These are phyloP conservation scores for Globisporangium nagaii DNA, from an alignment of 352 stramenopile genomes.

Conservation along the genomic window DNA sequence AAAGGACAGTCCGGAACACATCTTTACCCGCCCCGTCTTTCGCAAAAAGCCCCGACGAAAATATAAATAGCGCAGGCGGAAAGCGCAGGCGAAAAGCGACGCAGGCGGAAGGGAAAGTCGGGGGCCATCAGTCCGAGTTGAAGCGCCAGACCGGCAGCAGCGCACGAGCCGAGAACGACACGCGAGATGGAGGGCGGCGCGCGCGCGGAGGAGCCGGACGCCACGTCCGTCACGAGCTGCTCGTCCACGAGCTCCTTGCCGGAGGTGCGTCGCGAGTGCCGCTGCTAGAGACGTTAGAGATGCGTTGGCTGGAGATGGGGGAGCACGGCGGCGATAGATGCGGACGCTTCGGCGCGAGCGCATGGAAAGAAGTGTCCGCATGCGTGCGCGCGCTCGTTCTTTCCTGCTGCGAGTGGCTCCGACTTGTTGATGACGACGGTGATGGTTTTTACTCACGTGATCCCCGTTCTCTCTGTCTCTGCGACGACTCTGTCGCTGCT, in stretches of 20 bases:
- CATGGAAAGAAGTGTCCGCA: constrained; percentile 9
- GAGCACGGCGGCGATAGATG: neutral
- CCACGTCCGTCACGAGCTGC: neutral
- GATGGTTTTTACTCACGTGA: constrained; percentile 2
- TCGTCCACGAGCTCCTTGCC: constrained; percentile 10
- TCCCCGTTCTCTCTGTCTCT: neutral
- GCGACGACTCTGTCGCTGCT: neutral
- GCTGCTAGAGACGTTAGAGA: neutral
- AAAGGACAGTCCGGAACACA: constrained; percentile 1
- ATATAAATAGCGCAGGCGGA: constrained; percentile 1
- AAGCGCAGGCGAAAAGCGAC: neutral
- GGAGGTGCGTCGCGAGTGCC: neutral
- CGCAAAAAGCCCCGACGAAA: no score
- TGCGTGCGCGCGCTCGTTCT: neutral
- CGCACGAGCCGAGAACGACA: neutral
- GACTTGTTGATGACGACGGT: neutral
- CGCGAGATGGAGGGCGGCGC: neutral
- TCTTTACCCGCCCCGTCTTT: neutral
- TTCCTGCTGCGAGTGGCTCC: neutral
- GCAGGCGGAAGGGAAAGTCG: neutral
- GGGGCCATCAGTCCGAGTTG: neutral
- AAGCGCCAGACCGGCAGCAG: neutral
- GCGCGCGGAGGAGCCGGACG: neutral
- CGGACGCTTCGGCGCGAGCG: neutral
- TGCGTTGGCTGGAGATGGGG: neutral